Evolutionary conservation across 495 filamentous ascomycete genomes (phyloP).

Genomic region (Sordaria brevicollis): DNA sequence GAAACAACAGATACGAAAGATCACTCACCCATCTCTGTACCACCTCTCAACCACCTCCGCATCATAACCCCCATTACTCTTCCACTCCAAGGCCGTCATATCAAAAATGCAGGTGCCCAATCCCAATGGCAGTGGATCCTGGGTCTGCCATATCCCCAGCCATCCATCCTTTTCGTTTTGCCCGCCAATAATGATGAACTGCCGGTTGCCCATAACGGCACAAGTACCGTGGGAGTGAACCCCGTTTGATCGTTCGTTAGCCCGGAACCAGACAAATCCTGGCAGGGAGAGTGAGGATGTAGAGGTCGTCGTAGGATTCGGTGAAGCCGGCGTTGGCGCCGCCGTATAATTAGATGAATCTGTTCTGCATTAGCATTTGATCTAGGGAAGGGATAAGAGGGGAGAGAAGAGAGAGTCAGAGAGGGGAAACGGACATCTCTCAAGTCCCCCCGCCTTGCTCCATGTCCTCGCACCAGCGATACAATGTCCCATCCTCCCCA

Average conservation of each 20-base stretch:
- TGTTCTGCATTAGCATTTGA: background rate
- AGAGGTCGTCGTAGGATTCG: background rate
- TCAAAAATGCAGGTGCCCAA: conserved; percentile 8
- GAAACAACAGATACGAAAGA: background rate
- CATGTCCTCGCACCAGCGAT: background rate
- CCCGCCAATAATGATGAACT: background rate
- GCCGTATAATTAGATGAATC: background rate
- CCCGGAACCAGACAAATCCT: background rate
- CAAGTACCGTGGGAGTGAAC: background rate
- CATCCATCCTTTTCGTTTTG: background rate
- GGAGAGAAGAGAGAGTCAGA: no score
- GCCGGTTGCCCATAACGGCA: background rate
- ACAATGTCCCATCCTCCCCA: background rate
- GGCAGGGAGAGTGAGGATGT: background rate
- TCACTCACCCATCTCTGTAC: conserved; percentile 1
- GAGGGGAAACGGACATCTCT: background rate
- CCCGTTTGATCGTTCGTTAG: background rate
- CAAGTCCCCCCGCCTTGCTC: background rate
- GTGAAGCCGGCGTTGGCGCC: background rate
- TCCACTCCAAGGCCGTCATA: conserved; percentile 7
- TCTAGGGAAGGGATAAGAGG: background rate
- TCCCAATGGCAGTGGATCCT: conserved; percentile 1
- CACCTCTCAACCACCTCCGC: conserved; percentile 2
- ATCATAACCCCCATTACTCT: background rate
- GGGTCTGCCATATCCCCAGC: background rate